These are phyloP conservation scores for Hanseniaspora gamundiae DNA, from an alignment of 1,139 yeast species.

Conservation along the genomic window DNA sequence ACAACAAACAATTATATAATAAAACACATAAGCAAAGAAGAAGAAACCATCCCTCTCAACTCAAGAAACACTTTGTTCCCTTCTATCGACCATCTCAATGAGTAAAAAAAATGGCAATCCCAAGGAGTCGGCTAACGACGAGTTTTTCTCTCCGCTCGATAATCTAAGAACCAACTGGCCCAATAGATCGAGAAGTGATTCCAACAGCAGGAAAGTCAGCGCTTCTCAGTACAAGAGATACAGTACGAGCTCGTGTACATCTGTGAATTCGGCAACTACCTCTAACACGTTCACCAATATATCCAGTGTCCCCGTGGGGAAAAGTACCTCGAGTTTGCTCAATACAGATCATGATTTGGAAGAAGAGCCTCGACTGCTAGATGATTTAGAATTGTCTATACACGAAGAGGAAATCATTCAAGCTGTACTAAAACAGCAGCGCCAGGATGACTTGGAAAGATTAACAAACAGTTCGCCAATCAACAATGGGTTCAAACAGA, in stretches of 20 bases:
- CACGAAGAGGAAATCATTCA: slow-evolving; percentile 23
- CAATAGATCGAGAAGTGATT: not conserved
- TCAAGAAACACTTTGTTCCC: too few species aligned
- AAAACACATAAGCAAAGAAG: too few species aligned
- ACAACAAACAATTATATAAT: too few species aligned
- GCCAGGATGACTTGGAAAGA: slow-evolving; percentile 7
- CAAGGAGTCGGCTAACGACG: not conserved
- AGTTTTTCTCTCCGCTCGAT: not conserved
- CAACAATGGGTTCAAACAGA: not conserved
- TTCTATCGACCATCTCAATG: too few species aligned
- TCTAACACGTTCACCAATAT: not conserved
- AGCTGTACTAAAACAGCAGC: slow-evolving; percentile 17
- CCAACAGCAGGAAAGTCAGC: not conserved
- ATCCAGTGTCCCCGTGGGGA: not conserved
- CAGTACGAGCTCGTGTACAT: not conserved
- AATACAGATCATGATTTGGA: not conserved
- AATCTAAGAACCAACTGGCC: not conserved
- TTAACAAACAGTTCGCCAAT: not conserved
- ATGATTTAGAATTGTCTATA: slow-evolving; percentile 20
- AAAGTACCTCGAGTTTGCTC: too few species aligned
- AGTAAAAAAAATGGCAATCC: too few species aligned
- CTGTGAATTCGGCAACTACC: not conserved
- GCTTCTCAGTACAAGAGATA: not conserved
- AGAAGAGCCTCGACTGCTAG: slow-evolving; percentile 15
- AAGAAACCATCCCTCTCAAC: too few species aligned